Base-by-base conservation (phyloP, 768 basidiomycete species). In the Floccularia luteovirens region DNA sequence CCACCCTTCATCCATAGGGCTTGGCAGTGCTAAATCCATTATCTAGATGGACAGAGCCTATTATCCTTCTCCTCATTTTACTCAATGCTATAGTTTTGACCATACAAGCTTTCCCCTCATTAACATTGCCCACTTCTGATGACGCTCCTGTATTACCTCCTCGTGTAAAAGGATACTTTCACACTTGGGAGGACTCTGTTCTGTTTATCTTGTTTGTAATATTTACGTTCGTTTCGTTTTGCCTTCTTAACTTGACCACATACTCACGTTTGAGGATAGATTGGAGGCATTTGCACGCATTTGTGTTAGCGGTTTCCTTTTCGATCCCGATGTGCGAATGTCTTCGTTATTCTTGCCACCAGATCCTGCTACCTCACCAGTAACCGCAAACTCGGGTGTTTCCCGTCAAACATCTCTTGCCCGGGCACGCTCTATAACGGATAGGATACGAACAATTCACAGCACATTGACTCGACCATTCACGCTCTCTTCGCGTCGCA, bases 241-340 rank as follows among this genome's bases (percentile, higher is more conserved):
- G 32, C 32, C n/a, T 31, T 24, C 36, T 24, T 24, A 12, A 23
- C 16, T 37, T 24, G 22, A 33, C 11, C 19, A 2, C 11, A 40
- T 28, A 42, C 47, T 55, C 16, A 48, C 22, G 19, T n/a, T 25
- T 6, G n/a, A n/a, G n/a, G n/a, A 17, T 46, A 90, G 88, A 4
- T 45, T 93, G 36, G 94, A 98, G 65, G 79, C 83, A 32, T 69
- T 86, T 48, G 89, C 89, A 31, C 82, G 93, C 19, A 92, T 93
- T 54, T 77, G 89, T 51, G 84, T 91, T 22, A 88, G 85, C 19
- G 94, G 94, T 17, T 75, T 98, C 46, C 56, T 97, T 13, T 70
- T 96, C 35, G 91, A 93, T 56, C 90, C 89, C 11, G 83, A 88
- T 46, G 61, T 84, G 4, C 70, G 73, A 30, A 59, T 74, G 39